Evolutionary conservation across 129 eudicot genomes (phyloP).

Genomic region (Logfia minima): DNA sequence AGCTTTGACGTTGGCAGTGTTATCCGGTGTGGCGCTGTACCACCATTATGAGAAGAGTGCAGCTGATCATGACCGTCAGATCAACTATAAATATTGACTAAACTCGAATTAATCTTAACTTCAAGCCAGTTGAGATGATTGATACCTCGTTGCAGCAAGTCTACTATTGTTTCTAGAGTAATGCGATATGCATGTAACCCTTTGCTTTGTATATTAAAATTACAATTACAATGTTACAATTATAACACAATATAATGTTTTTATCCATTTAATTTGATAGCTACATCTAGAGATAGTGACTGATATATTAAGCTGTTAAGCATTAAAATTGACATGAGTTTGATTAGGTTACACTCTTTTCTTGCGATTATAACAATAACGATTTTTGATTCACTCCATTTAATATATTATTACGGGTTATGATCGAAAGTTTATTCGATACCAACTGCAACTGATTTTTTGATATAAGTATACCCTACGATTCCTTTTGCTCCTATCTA

Average conservation of each 20-base stretch:
- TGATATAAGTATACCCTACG: too few species aligned
- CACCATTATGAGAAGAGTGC: constrained; percentile 60
- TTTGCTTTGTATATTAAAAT: background rate
- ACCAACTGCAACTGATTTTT: too few species aligned
- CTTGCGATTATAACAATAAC: too few species aligned
- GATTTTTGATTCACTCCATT: too few species aligned
- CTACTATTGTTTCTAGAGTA: background rate
- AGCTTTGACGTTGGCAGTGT: constrained; percentile 80
- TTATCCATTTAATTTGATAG: too few species aligned
- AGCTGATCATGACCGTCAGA: constrained; percentile 28
- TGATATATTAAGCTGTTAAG: too few species aligned
- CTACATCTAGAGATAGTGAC: too few species aligned
- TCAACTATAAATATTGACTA: constrained; percentile 9
- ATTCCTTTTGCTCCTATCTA: too few species aligned
- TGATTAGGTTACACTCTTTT: too few species aligned
- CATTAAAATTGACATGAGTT: too few species aligned
- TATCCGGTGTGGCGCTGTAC: constrained; percentile 82
- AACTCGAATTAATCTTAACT: background rate
- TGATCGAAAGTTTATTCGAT: too few species aligned
- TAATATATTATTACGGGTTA: too few species aligned
- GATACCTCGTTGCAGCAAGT: background rate
- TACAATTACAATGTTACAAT: background rate
- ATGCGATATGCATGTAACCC: background rate
- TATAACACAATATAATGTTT: background rate
- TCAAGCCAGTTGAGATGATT: background rate